Base-by-base conservation (phyloP, 441 rosid species). In the Pelargonium myrrhifolium region DNA sequence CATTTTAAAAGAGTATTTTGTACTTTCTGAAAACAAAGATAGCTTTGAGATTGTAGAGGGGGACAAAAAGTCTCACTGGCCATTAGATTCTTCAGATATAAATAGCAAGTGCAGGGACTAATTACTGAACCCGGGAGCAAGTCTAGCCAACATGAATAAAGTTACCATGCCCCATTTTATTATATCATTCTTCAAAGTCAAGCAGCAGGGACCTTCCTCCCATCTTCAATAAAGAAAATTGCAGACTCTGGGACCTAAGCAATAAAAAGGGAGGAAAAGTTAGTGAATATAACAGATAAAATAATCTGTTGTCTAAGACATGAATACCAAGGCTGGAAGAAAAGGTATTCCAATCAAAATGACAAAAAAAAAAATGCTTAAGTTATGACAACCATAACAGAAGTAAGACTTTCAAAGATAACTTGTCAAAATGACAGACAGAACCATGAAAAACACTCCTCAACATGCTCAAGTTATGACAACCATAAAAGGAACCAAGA, bases 171-270 rank as follows among this genome's bases (percentile, higher is more conserved):
- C 56, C 28, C 63, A 63, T 40, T 62, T 18, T 53, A 12, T 42
- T 58, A 47, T 51, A 8, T 6, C 68, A 42, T 42, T 59, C 18
- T 65, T 55, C 59, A 65, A 65, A 64, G 17, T 75, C 69, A 71
- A 71, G 76, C 83, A 47, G 72, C 78, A 9, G 67, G 68, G 69
- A 65, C 47, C 40, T 61, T 65, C 42, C 56, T 62, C 21, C 73
- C 73, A 28, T 70, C 71, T 68, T 71, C 65, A 15, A 67, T 21
- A 55, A 51, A 65, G 63, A 66, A 71, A 12, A 9, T 64, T 6
- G 73, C 73, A 51, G 64, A 42, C 39, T 70, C 68, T 1, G 73
- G 68, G n/a, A 64, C 73, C 73, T 70, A 9, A 20, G 18, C 35
- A 21, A 20, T n/a, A 11, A 22, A 17, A 49, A 43, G 42, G 4